Conservation (phyloP, 176 grass and related monocot species). For the Avena sativa region DNA sequence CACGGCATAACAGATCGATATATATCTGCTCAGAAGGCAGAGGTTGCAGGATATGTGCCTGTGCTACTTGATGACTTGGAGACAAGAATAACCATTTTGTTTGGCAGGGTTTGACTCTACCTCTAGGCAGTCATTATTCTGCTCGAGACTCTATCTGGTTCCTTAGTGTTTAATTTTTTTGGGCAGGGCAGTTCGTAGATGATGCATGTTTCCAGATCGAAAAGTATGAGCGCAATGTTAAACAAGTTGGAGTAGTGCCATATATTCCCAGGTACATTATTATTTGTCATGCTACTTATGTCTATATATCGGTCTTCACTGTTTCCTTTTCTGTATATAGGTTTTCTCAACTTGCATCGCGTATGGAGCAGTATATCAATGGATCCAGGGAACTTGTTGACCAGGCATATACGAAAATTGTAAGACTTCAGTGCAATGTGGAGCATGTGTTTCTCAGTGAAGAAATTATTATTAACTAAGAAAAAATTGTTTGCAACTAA, state of each 20-base stretch:
- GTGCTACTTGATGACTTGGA: conserved; percentile 87
- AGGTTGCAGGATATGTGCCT: conserved; percentile 83
- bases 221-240: conserved; percentile 79
- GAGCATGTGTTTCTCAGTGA: background rate
- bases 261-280: conserved; percentile 77
- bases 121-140: background rate
- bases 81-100: conserved; percentile 70
- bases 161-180: conserved; percentile 38
- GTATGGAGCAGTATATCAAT: conserved; percentile 92
- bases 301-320: background rate
- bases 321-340: conserved; percentile 50
- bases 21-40: conserved; percentile 87
- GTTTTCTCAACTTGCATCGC: conserved; percentile 81
- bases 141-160: conserved; percentile 10
- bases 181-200: conserved; percentile 75
- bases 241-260: conserved; percentile 77
- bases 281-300: conserved; percentile 24
- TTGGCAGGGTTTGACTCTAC: conserved; percentile 73
- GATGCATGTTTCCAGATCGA: conserved; percentile 95
- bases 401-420: conserved; percentile 91
- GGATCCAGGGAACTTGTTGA: conserved; percentile 95
- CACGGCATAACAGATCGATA: conserved; percentile 92
- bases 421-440: conserved; percentile 41
- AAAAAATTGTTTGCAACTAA: background rate
- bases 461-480: background rate